Base-by-base conservation (phyloP, 352 stramenopile species). In the Phytopythium aichiense region DNA sequence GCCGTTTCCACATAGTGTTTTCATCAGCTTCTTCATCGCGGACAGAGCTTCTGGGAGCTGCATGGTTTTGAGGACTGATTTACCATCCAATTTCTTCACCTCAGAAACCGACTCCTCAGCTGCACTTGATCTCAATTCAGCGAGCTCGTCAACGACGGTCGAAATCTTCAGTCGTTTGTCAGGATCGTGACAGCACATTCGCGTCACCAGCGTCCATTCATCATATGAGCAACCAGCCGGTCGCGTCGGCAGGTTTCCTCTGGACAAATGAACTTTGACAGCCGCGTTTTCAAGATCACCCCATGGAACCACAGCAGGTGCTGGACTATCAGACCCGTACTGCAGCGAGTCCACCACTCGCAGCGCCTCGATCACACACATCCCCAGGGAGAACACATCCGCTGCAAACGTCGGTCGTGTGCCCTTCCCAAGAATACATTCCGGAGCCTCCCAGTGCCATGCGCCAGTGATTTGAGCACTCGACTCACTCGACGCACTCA, bases 401-500 rank as follows among this genome's bases (percentile, higher is more conserved):
- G 61, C 65, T n/a, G 61, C 61, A 25, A 68, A 68, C 1, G 65
- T 68, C 5, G 60, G 56, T 13, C 33, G 23, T 8, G 23, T 5
- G 20, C n/a, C 31, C 11, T 51, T 52, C 7, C 37, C 49, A 8
- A 16, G 13, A 16, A 70, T 25, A 25, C 59, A 63, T 28, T 71
- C 65, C 0, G 60, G 65, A 12, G 60, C 65, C 48, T 64, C 67
- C 61, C 61, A 72, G 15, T 63, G 62, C 56, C 61, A 72, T 2
- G 61, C 57, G 16, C 66, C 61, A 16, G 55, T 68, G 30, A 69
- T 45, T 11, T 25, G 50, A 20, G 67, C 15, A 49, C 63, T 66
- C 12, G 48, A 25, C 16, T 45, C 38, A 22, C n/a, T 11, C 2
- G 30, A 43, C 6, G 4, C 5, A 56, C 16, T 45, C 9, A 42